A percentile compares a stretch with the other conserved stretches of the same genome.
Evolutionary conservation across 164 flowering plant species (phyloP).

Genomic region (Vitis rupestris): DNA sequence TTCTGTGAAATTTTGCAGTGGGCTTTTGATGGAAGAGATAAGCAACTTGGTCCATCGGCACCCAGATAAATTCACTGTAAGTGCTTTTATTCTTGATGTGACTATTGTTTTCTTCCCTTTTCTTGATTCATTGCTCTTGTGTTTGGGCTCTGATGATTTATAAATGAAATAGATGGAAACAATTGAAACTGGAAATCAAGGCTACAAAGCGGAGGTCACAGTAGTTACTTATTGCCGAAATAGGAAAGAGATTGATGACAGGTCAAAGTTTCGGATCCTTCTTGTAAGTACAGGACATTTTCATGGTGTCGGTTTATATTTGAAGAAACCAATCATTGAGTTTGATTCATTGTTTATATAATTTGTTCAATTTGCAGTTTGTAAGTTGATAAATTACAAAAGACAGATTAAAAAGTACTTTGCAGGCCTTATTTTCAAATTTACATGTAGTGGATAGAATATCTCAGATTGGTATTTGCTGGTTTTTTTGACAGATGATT

Average conservation of each 20-base stretch:
- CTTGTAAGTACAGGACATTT: slow-evolving; percentile 57
- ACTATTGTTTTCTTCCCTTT: not conserved
- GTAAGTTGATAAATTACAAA: not conserved
- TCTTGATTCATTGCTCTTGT: not conserved
- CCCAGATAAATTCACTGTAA: slow-evolving; percentile 65
- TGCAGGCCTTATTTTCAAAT: not conserved
- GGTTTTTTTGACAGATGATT: slow-evolving; percentile 95
- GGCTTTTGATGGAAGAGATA: slow-evolving; percentile 59
- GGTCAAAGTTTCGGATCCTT: slow-evolving; percentile 78
- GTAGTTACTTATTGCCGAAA: slow-evolving; percentile 72
- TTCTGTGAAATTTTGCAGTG: slow-evolving; percentile 45
- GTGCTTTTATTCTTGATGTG: slow-evolving; percentile 15
- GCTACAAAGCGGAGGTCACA: slow-evolving; percentile 66
- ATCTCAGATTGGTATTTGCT: slow-evolving; percentile 67
- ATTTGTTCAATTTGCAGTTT: not conserved
- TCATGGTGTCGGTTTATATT: not conserved
- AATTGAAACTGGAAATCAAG: slow-evolving; percentile 55
- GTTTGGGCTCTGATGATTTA: not conserved
- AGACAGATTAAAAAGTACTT: not conserved
- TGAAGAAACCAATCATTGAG: too few relatives aligned
- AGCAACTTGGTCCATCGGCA: slow-evolving; percentile 75
- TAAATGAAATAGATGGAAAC: slow-evolving; percentile 57
- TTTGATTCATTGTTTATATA: too few relatives aligned
- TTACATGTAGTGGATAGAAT: slow-evolving; percentile 21
- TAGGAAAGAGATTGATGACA: slow-evolving; percentile 43